These are phyloP conservation scores for Pseudotsuga menziesii DNA, from an alignment of 75 land plant species.

Conservation along the genomic window DNA sequence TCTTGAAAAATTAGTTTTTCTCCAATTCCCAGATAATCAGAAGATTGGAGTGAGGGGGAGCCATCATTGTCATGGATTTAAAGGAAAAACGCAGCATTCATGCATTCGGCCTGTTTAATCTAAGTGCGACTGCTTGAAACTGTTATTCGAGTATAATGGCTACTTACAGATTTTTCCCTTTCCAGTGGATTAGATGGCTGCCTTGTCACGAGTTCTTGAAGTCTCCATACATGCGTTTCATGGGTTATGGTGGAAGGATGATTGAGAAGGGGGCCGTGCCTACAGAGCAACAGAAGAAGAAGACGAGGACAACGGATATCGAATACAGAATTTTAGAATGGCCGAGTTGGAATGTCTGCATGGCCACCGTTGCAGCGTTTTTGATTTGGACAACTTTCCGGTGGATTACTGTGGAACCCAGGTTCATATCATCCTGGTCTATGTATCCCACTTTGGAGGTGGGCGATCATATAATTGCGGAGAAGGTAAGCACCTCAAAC, in stretches of 20 bases:
- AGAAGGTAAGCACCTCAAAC: constrained; percentile 30
- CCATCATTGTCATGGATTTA: too few species aligned
- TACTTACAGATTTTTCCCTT: neutral
- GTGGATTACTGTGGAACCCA: constrained; percentile 31
- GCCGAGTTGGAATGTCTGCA: neutral
- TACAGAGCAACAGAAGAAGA: neutral
- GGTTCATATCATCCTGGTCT: constrained; percentile 49
- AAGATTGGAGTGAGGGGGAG: too few species aligned
- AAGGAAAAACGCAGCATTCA: too few species aligned
- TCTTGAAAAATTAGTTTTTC: too few species aligned
- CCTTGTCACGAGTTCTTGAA: constrained; percentile 5
- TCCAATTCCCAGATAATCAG: too few species aligned
- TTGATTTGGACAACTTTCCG: constrained; percentile 22
- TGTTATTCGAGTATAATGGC: too few species aligned
- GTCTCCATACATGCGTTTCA: neutral
- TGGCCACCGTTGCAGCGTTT: constrained; percentile 1
- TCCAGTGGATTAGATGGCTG: constrained; percentile 1
- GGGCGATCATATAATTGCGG: constrained; percentile 53
- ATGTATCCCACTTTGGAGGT: constrained; percentile 65
- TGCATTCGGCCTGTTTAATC: too few species aligned
- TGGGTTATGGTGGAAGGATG: neutral
- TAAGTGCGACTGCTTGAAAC: too few species aligned
- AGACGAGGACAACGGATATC: neutral
- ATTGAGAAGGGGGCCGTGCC: neutral
- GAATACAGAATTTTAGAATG: too few species aligned